Percentiles rank a stretch among this genome's conserved stretches.
Evolutionary conservation across 352 stramenopile species (phyloP).

Genomic region (Phytopythium cucurbitacearum): DNA sequence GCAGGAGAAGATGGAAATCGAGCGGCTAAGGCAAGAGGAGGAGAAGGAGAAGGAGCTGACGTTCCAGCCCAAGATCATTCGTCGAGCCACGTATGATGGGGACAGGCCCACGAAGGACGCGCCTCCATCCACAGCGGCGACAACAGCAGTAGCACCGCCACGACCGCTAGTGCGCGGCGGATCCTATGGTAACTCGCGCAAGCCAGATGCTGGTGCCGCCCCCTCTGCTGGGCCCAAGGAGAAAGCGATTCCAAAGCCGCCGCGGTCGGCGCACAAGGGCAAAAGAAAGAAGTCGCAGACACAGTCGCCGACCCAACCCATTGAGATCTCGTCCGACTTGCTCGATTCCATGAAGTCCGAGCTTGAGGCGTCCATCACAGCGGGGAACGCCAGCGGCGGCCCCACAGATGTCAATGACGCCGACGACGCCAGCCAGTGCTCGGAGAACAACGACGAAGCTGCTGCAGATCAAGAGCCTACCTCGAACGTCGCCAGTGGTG

Average conservation of each 20-base stretch:
- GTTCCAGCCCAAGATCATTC: constrained; percentile 79
- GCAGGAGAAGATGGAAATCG: constrained; percentile 64
- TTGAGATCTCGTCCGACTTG: constrained; percentile 61
- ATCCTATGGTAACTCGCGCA: constrained; percentile 8
- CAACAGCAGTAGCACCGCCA: constrained; percentile 1
- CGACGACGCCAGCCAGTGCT: constrained; percentile 7
- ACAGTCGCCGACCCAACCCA: constrained; percentile 38
- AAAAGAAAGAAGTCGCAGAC: constrained; percentile 25
- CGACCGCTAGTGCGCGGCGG: constrained; percentile 11
- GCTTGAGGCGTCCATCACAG: constrained; percentile 34
- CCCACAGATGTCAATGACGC: background rate
- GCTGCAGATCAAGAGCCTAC: background rate
- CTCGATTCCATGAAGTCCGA: constrained; percentile 68
- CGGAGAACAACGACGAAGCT: constrained; percentile 3
- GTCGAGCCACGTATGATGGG: constrained; percentile 45
- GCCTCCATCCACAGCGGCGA: constrained; percentile 1
- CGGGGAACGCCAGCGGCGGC: background rate
- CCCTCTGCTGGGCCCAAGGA: constrained; percentile 19
- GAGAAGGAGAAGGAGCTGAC: constrained; percentile 79
- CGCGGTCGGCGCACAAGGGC: constrained; percentile 20
- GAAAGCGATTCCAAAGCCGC: constrained; percentile 32
- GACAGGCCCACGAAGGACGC: constrained; percentile 35
- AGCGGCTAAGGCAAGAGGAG: constrained; percentile 56
- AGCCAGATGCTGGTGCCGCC: constrained; percentile 6
- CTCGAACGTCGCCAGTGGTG: constrained; percentile 1